These are phyloP conservation scores for Saturnispora mendoncae DNA, from an alignment of 805 yeast species.

Conservation along the genomic window DNA sequence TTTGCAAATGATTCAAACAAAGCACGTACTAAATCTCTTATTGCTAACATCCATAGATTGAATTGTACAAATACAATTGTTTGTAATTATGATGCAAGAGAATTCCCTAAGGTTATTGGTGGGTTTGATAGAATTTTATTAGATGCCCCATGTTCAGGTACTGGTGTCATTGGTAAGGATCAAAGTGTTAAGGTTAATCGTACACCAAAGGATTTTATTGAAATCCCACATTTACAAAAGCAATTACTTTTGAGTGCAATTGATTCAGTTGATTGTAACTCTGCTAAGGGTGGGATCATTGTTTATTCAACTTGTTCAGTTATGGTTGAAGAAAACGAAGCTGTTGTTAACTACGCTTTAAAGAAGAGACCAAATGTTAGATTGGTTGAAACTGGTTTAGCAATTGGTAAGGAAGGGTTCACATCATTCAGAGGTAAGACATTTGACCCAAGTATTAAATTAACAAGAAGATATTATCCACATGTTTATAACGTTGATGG, in stretches of 20 bases:
- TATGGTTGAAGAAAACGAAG: slow-evolving; percentile 96
- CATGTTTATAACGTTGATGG: slow-evolving; percentile 99
- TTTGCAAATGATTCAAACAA: slow-evolving; percentile 97
- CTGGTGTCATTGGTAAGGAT: slow-evolving; percentile 98
- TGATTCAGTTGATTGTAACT: slow-evolving; percentile 91
- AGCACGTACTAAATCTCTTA: slow-evolving; percentile 89
- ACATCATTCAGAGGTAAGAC: slow-evolving; percentile 88
- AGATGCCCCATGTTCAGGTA: slow-evolving; percentile 99
- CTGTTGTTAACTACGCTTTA: slow-evolving; percentile 96
- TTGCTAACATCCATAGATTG: slow-evolving; percentile 94
- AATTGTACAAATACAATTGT: slow-evolving; percentile 96
- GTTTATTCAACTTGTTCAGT: slow-evolving; percentile 98
- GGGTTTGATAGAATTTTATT: slow-evolving; percentile 92
- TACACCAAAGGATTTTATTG: slow-evolving; percentile 93
- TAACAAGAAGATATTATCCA: slow-evolving; percentile 95
- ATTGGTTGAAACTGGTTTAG: slow-evolving; percentile 84
- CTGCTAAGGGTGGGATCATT: slow-evolving; percentile 85
- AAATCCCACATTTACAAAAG: slow-evolving; percentile 93
- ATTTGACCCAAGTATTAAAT: slow-evolving; percentile 63
- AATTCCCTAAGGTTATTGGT: slow-evolving; percentile 95
- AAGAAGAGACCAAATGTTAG: slow-evolving; percentile 94
- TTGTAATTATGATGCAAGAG: slow-evolving; percentile 96
- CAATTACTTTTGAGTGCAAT: slow-evolving; percentile 90
- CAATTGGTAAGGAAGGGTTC: slow-evolving; percentile 94
- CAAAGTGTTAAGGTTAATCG: slow-evolving; percentile 88